Base-by-base conservation (phyloP, 2,329 filamentous ascomycete genomes). In the Fusarium sp. region DNA sequence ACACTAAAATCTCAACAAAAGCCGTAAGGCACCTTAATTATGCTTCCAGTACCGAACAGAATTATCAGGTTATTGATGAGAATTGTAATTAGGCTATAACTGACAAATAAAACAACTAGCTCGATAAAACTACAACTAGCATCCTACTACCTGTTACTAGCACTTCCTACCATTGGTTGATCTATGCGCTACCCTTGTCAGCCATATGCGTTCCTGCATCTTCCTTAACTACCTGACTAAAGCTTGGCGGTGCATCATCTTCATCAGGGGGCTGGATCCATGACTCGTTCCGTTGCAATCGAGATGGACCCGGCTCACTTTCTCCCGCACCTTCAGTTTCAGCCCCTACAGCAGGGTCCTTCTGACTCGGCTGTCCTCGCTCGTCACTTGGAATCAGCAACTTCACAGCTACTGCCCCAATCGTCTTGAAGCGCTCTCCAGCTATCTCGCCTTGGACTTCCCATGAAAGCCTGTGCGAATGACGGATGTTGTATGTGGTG, bases 401-500 rank as follows among this genome's bases (percentile, higher is more conserved):
- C 7, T 37, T 65, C 2, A 75, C 8, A 1, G 30, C 5, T 7
- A 60, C 48, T 17, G 40, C 14, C 1, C 64, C 58, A 7, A 26
- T 4, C 1, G 32, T 46, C 3, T 46, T 46, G 2, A 68, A 56
- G 4, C 20, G 11, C 30, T 73, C 30, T 2, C 59, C 70, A 1
- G 41, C 56, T 14, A 75, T 15, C 5, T 53, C 45, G 2, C 54
- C 37, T 9, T 3, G 14, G 12, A 75, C 1, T 11, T 14, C 35
- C 77, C 77, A 80, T 14, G 62, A 67, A 9, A 78, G 26, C 6
- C 32, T 54, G 27, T 80, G 76, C 1, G 38, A 62, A 26, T 74
- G 71, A 6, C 61, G 64, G n/a, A 80, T 75, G 32, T 77, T 79
- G 56, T 78, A 79, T 3, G 77, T 78, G 7, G 53, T 71, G 38